A percentile compares a stretch with the other conserved stretches of the same genome.
These are phyloP conservation scores for Discostella stelligeroides DNA, from an alignment of 108 stramenopile genomes.

Conservation along the genomic window DNA sequence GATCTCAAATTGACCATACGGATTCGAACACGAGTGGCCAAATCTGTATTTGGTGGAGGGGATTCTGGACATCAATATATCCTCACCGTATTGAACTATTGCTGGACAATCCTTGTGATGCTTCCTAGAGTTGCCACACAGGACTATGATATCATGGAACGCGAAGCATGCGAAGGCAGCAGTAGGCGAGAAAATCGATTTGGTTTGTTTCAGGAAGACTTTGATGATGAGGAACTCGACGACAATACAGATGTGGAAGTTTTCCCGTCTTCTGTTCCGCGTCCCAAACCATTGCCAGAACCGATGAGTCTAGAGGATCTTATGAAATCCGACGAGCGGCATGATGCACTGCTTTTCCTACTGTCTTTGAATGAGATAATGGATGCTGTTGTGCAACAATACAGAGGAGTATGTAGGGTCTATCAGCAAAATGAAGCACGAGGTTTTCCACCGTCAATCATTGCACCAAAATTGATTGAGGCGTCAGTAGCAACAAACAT, in stretches of 20 bases:
- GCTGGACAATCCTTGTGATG: slow-evolving; percentile 30
- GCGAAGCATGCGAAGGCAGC: background rate
- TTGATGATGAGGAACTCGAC: slow-evolving; percentile 35
- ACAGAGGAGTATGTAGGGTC: background rate
- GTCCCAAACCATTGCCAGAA: slow-evolving; percentile 20
- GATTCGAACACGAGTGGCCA: slow-evolving; percentile 38
- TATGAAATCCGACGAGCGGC: slow-evolving; percentile 45
- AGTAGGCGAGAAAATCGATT: slow-evolving; percentile 3
- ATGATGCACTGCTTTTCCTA: slow-evolving; percentile 49
- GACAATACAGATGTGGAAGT: slow-evolving; percentile 32
- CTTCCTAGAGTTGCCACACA: slow-evolving; percentile 7
- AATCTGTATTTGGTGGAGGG: slow-evolving; percentile 40
- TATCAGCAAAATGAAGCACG: background rate
- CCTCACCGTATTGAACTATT: slow-evolving; percentile 44
- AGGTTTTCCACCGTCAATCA: slow-evolving; percentile 9
- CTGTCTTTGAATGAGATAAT: slow-evolving; percentile 42
- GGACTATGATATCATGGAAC: background rate
- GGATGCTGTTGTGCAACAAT: slow-evolving; percentile 24
- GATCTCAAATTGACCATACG: slow-evolving; percentile 52
- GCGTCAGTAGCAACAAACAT: slow-evolving; percentile 38
- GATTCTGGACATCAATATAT: slow-evolving; percentile 54
- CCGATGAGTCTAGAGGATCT: slow-evolving; percentile 43
- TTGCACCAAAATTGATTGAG: slow-evolving; percentile 43
- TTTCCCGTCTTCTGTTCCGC: slow-evolving; percentile 17
- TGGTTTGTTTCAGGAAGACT: slow-evolving; percentile 13